Base-by-base conservation (phyloP, 129 eudicot species). In the Kitagawia praeruptora region DNA sequence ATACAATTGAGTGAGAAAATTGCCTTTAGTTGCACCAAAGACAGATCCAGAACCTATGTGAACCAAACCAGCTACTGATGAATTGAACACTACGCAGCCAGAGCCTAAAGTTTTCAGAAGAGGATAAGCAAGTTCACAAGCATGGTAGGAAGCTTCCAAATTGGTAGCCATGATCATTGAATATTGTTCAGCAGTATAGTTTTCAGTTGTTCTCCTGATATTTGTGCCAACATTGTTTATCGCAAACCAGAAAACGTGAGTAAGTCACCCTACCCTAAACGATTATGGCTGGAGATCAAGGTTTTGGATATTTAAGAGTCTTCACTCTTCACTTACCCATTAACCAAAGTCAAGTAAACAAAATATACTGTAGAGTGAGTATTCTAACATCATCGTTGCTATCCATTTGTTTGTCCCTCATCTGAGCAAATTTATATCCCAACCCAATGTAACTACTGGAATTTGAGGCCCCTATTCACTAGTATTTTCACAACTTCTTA, bases 21-120 rank as follows among this genome's bases (percentile, higher is more conserved):
- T 69, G 84, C 98, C 98, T 91, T 93, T 93, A 75, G 85, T 86
- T 49, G 95, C 94, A 27, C 92, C 93, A 78, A 89, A 91, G 34
- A 93, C 54, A 31, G 98, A 91, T 67, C 95, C 95, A 40, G 86
- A 74, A 45, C 0, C 66, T 38, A 86, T 0, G 84, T 86, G 85
- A 40, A 79, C 83, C 56, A 85, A 49, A 67, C 98, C 97, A 16
- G 88, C 89, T 87, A 93, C 90, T 80, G 98, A 93, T 21, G 97
- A 93, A 64, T 89, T 88, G 80, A 89, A 91, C 80, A 93, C 97
- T 74, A 93, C 75, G 75, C 87, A 87, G 69, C 95, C 95, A 69
- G n/a, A 54, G 45, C 95, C 93, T 76, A 95, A 89, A 48, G 87
- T 86, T 80, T 91, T 93, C 28, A 93, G 48, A 75, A 89, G 87